phyloP scores from a whole-genome alignment of 2,329 filamentous ascomycete species.

The Aspergillus pseudotamarii region DNA sequence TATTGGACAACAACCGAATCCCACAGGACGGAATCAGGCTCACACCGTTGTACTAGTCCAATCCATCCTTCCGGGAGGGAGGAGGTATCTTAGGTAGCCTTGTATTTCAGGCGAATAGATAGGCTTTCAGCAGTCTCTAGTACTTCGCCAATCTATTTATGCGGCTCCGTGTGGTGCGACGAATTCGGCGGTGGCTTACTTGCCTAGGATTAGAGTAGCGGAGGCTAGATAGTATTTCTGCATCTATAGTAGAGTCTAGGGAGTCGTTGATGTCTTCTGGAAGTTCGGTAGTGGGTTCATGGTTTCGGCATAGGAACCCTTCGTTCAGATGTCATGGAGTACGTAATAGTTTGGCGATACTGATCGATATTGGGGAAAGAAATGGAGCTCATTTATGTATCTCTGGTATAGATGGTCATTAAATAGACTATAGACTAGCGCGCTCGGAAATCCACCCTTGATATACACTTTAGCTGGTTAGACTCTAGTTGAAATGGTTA shows the following conservation, averaged over 20 bases:
- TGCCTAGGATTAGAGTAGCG: neutral
- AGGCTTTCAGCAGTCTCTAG: no score
- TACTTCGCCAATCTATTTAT: neutral
- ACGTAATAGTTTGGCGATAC: no score
- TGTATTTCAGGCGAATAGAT: no score
- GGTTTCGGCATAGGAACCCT: no score
- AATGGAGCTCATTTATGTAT: no score
- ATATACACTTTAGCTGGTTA: no score
- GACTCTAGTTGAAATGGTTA: no score
- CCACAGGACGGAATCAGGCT: neutral
- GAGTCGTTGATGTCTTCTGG: neutral
- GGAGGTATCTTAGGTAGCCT: neutral
- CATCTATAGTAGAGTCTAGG: neutral
- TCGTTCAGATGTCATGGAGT: no score
- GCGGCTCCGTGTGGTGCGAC: neutral
- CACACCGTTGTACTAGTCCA: neutral
- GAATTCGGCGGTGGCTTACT: neutral
- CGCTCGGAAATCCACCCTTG: no score
- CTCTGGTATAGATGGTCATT: no score
- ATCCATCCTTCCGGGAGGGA: neutral
- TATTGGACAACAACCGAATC: neutral
- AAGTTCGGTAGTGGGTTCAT: neutral
- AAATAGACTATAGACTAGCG: no score
- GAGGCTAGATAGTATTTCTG: neutral
- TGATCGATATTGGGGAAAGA: no score